Evolutionary conservation across 495 filamentous ascomycete genomes (phyloP), one percentile per base, ranked within the genome.

Genomic region (Schizothecium vesticola): DNA sequence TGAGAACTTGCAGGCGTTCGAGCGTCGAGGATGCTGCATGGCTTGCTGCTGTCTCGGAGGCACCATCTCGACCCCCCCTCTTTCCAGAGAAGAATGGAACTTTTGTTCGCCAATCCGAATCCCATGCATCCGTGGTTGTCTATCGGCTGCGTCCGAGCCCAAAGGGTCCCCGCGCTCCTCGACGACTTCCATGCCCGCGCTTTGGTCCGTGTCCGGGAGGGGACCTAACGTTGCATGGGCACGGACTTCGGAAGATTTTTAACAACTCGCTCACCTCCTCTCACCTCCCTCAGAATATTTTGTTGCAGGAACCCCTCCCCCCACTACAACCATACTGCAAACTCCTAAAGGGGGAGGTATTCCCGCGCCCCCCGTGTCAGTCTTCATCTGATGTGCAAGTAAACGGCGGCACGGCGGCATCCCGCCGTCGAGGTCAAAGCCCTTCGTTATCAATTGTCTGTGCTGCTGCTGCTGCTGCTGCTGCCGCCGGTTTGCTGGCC

Each of bases 231-330:
- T 65, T 59, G 58, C 58, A 59, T 19, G 24, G 26, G 51, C 63
- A 65, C 63, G 63, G 63, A 33, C 63, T 33, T 33, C 58, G 63
- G 56, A 24, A 59, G 26, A 58, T 65, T 65, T 58, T 31, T 28
- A 16, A 33, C 51, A 55, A 31, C 19, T 51, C 43, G 6, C 16
- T 51, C 51, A 33, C 19, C 51, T 25, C 51, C 24, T 19, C 19
- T 58, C 57, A 59, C 29, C 63, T 58, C 51, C 63, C 26, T 57
- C 63, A 65, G 55, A 33, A 51, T 51, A n/a, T 51, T 51, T 51
- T n/a, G 43, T 51, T 51, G 43, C 43, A 51, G 43, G 63, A 51
- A 51, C 43, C 43, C 43, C 43, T n/a, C 63, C 26, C 58, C 58
- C 23, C 58, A 19, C 58, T 24, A 8, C 43, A 8, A 51, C 43